Percentiles rank a stretch among this genome's conserved stretches.
phyloP scores from a whole-genome alignment of 2,329 filamentous ascomycete genomes.

The Xylariaceae sp. region DNA sequence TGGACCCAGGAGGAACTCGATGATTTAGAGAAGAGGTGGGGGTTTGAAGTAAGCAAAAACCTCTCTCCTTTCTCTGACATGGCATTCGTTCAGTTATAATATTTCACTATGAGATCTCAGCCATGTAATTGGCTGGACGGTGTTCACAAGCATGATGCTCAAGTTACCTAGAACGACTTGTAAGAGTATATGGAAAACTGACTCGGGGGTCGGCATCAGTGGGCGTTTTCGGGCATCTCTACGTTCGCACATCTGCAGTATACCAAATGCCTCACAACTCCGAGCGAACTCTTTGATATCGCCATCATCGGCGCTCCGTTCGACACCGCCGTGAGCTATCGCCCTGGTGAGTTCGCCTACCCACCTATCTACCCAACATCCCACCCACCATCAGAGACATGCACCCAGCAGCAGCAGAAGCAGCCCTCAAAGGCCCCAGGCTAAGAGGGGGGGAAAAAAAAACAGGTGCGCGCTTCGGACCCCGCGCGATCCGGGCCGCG shows the following conservation, averaged over 20 bases:
- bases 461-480: constrained; percentile 76
- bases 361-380: neutral
- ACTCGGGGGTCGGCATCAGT: constrained; percentile 40
- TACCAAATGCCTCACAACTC: constrained; percentile 69
- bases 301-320: constrained; percentile 74
- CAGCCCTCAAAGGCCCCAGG: neutral
- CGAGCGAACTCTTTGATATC: constrained; percentile 67
- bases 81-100: neutral
- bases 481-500: constrained; percentile 82
- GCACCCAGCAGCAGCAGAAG: too few relatives aligned
- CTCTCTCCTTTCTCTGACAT: neutral
- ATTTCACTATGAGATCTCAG: neutral
- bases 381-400: neutral
- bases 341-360: constrained; percentile 55
- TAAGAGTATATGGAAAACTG: constrained; percentile 7
- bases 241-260: constrained; percentile 74
- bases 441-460: too few relatives aligned
- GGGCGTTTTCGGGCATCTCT: constrained; percentile 73
- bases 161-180: neutral
- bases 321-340: constrained; percentile 72
- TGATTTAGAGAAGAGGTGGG: constrained; percentile 61
- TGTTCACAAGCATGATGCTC: neutral
- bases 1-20: constrained; percentile 55
- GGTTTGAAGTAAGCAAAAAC: constrained; percentile 51
- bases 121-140: neutral